phyloP scores from a whole-genome alignment of 192 early-diverging fungal species.

The Linnemannia hyalina region DNA sequence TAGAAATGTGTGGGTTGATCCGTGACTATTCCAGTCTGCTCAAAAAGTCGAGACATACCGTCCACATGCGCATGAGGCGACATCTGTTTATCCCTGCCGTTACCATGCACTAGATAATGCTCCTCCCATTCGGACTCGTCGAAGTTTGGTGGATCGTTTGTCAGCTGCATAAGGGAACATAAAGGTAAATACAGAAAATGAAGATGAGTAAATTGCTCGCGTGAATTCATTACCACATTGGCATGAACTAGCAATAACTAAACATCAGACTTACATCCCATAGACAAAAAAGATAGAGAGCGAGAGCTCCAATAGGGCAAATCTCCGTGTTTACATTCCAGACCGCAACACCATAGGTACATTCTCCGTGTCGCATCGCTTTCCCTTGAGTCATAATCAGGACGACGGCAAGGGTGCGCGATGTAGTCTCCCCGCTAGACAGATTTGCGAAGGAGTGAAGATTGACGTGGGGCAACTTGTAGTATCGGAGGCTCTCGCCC shows the following conservation, averaged over 20 bases:
- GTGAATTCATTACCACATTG: too few relatives aligned
- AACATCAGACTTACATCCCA: not conserved
- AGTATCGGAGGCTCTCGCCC: not conserved
- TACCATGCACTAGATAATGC: not conserved
- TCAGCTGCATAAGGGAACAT: too few relatives aligned
- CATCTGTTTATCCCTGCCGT: not conserved
- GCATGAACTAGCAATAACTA: not conserved
- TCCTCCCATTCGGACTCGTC: too few relatives aligned
- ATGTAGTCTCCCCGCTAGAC: not conserved
- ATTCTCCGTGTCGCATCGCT: not conserved
- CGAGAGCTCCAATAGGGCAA: constrained; percentile 5
- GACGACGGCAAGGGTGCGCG: not conserved
- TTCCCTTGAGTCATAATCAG: constrained; percentile 15
- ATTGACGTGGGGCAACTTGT: constrained; percentile 3
- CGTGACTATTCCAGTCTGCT: not conserved
- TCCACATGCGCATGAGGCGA: not conserved
- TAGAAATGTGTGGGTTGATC: not conserved
- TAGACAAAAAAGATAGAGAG: not conserved
- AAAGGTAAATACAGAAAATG: too few relatives aligned
- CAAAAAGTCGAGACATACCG: not conserved
- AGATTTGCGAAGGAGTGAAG: not conserved
- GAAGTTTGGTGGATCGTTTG: too few relatives aligned
- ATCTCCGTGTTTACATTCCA: not conserved
- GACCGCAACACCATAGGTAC: not conserved
- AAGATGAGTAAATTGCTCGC: too few relatives aligned